Conservation (phyloP, 208 protist species). For the Wallacemonas sp. region DNA sequence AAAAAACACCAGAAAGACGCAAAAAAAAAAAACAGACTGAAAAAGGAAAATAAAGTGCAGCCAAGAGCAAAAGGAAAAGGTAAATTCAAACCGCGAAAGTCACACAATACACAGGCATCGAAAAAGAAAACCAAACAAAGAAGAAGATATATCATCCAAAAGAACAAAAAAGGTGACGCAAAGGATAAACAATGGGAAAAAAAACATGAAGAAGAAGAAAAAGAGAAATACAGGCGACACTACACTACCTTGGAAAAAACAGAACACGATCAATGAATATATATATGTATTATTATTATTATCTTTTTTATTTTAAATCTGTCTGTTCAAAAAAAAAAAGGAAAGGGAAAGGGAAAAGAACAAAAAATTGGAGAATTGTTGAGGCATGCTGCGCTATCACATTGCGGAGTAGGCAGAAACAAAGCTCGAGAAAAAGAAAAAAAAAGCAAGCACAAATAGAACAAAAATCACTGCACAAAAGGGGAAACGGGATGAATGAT, state of each 20-base stretch:
- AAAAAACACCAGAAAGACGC: neutral
- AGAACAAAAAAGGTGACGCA: neutral
- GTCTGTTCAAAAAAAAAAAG: neutral
- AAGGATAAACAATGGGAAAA: neutral
- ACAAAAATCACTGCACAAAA: too few species aligned
- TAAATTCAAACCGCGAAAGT: too few species aligned
- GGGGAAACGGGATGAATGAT: too few species aligned
- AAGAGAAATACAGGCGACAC: slow-evolving; percentile 9
- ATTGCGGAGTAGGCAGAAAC: too few species aligned
- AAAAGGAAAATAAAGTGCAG: neutral
- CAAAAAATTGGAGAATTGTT: slow-evolving; percentile 22
- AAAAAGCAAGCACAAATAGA: neutral
- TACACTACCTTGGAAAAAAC: neutral
- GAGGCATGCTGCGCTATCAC: too few species aligned
- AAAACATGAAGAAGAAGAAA: slow-evolving; percentile 3
- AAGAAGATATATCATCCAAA: neutral
- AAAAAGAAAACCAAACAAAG: slow-evolving; percentile 10
- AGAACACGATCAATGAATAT: too few species aligned
- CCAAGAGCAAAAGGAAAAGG: neutral
- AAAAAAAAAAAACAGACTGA: slow-evolving; percentile 14
- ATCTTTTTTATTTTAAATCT: too few species aligned
- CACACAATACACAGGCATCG: too few species aligned
- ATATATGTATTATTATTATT: too few species aligned
- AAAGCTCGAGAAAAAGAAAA: slow-evolving; percentile 24
- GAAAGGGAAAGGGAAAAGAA: slow-evolving; percentile 6